Evolutionary conservation across 208 protist species (phyloP).

Genomic region (Trypanosoma caninum): DNA sequence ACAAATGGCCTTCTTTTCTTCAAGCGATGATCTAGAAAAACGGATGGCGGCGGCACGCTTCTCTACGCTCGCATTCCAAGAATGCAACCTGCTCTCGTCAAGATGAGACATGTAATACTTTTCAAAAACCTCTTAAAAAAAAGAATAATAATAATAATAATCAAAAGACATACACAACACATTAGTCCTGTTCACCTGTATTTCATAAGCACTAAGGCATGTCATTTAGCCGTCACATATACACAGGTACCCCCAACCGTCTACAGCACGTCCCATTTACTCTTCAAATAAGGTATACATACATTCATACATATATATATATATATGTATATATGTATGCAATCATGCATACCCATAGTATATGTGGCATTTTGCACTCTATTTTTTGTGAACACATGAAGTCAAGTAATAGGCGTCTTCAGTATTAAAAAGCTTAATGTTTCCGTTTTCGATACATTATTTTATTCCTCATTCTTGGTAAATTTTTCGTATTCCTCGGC

Average conservation of each 20-base stretch:
- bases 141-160: constrained; percentile 10
- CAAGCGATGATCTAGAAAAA: constrained; percentile 15
- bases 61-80: constrained; percentile 24
- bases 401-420: background rate
- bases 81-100: constrained; percentile 11
- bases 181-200: background rate
- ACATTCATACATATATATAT: too few relatives aligned
- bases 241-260: background rate
- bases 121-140: background rate
- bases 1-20: constrained; percentile 24
- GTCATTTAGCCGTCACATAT: background rate
- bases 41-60: constrained; percentile 15
- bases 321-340: too few relatives aligned
- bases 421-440: too few relatives aligned
- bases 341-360: too few relatives aligned
- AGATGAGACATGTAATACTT: constrained; percentile 7
- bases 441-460: background rate
- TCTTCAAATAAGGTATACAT: too few relatives aligned
- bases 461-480: constrained; percentile 29
- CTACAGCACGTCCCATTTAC: too few relatives aligned
- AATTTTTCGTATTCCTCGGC: constrained; percentile 85
- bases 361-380: too few relatives aligned
- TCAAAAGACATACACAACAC: background rate
- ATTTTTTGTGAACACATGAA: too few relatives aligned
- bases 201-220: background rate